Evolutionary conservation across 2,329 filamentous ascomycete genomes (phyloP).

Genomic region (Elsinoe ampelina): DNA sequence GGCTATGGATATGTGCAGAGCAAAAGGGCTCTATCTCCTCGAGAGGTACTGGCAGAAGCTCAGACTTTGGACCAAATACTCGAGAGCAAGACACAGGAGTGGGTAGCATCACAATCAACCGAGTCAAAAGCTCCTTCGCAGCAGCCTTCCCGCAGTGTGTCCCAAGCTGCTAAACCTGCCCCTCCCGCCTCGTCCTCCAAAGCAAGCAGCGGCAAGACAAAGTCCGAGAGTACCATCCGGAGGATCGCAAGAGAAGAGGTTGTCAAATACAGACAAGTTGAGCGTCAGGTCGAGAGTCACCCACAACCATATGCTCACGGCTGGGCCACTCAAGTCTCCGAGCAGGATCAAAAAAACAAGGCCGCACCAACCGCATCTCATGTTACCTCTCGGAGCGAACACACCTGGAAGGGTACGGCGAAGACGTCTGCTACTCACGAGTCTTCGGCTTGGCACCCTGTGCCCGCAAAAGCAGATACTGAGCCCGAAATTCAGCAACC

Average conservation of each 20-base stretch:
- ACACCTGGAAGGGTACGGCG: too few species aligned
- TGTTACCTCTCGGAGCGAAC: too few species aligned
- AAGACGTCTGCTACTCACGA: too few species aligned
- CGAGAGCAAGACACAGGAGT: slow-evolving; percentile 4
- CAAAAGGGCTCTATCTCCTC: neutral
- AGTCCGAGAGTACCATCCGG: slow-evolving; percentile 17
- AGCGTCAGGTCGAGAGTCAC: slow-evolving; percentile 27
- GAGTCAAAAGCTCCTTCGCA: neutral
- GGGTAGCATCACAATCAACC: slow-evolving; percentile 1
- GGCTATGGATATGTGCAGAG: neutral
- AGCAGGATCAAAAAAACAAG: neutral
- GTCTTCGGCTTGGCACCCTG: too few species aligned
- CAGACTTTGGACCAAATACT: slow-evolving; percentile 1
- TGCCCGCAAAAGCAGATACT: too few species aligned
- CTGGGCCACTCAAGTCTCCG: slow-evolving; percentile 13
- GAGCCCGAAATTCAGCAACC: too few species aligned
- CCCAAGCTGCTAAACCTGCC: neutral
- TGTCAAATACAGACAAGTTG: slow-evolving; percentile 25
- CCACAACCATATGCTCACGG: slow-evolving; percentile 25
- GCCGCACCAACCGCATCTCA: neutral
- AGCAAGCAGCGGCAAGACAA: neutral
- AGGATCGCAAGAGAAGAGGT: slow-evolving; percentile 28
- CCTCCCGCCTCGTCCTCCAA: neutral
- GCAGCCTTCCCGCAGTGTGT: neutral
- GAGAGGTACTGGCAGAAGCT: neutral